Conservation (phyloP, 805 yeast species). For the Osmozyma mogii region DNA sequence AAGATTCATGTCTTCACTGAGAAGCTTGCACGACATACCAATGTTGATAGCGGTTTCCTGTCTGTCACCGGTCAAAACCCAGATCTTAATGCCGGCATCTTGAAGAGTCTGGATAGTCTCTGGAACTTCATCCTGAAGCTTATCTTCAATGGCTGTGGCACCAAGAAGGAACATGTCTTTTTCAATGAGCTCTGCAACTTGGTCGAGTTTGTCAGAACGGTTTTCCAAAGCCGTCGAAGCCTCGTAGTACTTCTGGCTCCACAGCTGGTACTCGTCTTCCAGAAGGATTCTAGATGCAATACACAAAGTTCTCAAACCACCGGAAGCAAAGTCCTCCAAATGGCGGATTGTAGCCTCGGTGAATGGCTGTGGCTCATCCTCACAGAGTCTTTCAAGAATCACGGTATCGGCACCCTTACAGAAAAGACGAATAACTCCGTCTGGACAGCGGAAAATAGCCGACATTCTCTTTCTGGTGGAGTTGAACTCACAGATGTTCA, state of each 20-base stretch:
- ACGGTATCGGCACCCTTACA: conserved; percentile 99
- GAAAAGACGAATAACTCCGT: conserved; percentile 78
- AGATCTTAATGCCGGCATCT: conserved; percentile 92
- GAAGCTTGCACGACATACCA: conserved; percentile 93
- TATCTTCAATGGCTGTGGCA: conserved; percentile 98
- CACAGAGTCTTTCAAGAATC: conserved; percentile 72
- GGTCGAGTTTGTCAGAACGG: conserved; percentile 71
- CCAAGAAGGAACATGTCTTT: conserved; percentile 73
- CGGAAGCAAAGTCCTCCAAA: conserved; percentile 93
- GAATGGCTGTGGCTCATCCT: conserved; percentile 59
- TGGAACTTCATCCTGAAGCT: conserved; percentile 96
- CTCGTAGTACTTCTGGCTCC: conserved; percentile 60
- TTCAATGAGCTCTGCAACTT: conserved; percentile 85
- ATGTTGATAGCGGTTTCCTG: conserved; percentile 98
- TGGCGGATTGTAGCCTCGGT: conserved; percentile 77
- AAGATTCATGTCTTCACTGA: conserved; percentile 94
- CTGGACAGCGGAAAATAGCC: conserved; percentile 89
- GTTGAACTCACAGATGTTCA: conserved; percentile 92
- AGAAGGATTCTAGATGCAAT: conserved; percentile 77
- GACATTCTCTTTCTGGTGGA: conserved; percentile 98
- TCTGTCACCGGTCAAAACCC: conserved; percentile 98
- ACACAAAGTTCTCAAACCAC: conserved; percentile 92
- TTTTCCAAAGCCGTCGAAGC: conserved; percentile 79
- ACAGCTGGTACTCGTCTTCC: conserved; percentile 64
- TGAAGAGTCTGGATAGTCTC: conserved; percentile 93